Evolutionary conservation across 148 eudicot genomes (phyloP), one percentile per base, ranked within the genome.

Genomic region (Heliamphora exappendiculata): DNA sequence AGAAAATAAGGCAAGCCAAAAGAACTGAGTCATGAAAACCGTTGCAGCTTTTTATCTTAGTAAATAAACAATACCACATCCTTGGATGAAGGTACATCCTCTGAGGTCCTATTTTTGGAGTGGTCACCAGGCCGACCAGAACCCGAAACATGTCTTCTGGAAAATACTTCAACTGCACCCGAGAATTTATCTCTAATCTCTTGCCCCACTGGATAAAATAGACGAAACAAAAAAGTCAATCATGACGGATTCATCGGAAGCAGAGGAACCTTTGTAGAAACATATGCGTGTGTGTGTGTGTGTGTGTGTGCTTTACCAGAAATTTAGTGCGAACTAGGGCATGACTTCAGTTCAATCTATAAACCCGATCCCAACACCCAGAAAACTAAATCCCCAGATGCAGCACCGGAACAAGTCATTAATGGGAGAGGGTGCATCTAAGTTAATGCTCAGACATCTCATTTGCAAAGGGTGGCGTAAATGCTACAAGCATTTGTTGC

Each of bases 151-250:
- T 90, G 88, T 79, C 90, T 85, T 77, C 97, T 84, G 53, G 98
- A 84, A 78, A 94, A 86, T 73, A 85, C 90, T 82, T 88, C 98
- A 39, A 87, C 93, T 37, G 97, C 91, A 79, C 97, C 98, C 16
- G 91, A 78, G 75, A 89, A 87, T 85, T 84, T 86, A 36, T 94
- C 93, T 31, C 92, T 88, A 62, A 92, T 82, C 67, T 92, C 97
- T 79, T 89, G 91, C 22, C 93, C 98, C 45, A 83, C 90, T 85
- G 72, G 26, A 78, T 12, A 20, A 76, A 75, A 74, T 42, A 68
- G 78, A n/a, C 66, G 65, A 71, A 68, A 16, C 42, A 77, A 1
- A 10, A 36, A 22, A 14, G 57, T 58, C 29, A 65, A 24, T 19
- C 33, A 71, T 5, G n/a, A 31, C 14, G 29, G 64, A 76, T 60